phyloP scores from a whole-genome alignment of 495 filamentous ascomycete genomes.

The Neurospora sp. region DNA sequence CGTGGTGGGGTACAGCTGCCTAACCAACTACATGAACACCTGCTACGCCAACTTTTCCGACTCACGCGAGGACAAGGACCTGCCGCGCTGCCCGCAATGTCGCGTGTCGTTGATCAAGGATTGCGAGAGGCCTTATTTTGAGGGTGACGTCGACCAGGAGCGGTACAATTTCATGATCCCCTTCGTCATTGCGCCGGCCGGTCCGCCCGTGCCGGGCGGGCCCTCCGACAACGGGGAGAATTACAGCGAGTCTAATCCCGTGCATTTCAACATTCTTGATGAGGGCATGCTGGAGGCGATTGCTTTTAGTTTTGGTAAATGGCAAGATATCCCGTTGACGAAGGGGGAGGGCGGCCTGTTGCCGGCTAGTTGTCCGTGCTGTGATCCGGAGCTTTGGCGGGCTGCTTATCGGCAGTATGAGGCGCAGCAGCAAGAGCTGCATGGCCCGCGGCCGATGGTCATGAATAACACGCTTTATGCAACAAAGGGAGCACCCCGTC shows the following conservation, averaged over 20 bases:
- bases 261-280: neutral
- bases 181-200: neutral
- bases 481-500: neutral
- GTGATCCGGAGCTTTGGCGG: neutral
- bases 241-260: neutral
- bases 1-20: neutral
- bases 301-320: neutral
- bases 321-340: neutral
- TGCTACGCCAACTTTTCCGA: neutral
- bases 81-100: neutral
- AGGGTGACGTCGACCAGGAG: neutral
- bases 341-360: neutral
- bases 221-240: neutral
- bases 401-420: neutral
- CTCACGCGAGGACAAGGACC: neutral
- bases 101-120: neutral
- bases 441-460: neutral
- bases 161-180: neutral
- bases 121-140: neutral
- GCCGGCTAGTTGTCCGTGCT: neutral
- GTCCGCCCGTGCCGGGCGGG: neutral
- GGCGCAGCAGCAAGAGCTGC: neutral
- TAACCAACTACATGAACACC: neutral
- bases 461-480: too few species aligned
- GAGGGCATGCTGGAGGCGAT: neutral